Evolutionary conservation across 1,139 yeast genomes (phyloP).

Genomic region (Chernovozyma aurita): DNA sequence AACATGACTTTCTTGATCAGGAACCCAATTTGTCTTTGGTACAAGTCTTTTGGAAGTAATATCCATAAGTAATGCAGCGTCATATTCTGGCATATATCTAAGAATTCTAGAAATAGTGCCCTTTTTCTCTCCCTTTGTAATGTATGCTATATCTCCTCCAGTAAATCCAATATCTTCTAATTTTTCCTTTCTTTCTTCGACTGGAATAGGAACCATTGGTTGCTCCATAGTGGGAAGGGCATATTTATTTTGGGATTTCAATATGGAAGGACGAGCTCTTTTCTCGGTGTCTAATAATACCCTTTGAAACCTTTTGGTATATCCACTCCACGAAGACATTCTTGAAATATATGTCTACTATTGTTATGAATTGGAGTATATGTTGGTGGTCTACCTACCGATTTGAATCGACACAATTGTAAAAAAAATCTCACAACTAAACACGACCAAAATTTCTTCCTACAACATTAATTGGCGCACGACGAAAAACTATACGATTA

Average conservation of each 20-base stretch:
- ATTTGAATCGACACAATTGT: too few species aligned
- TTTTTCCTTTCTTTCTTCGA: constrained; percentile 23
- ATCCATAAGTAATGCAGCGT: constrained; percentile 33
- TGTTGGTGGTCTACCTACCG: too few species aligned
- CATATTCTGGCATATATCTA: constrained; percentile 26
- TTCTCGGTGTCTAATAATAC: constrained; percentile 32
- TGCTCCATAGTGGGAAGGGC: constrained; percentile 36
- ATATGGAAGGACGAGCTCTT: constrained; percentile 24
- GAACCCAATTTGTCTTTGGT: constrained; percentile 72
- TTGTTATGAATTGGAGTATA: too few species aligned
- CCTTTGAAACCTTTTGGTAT: constrained; percentile 30
- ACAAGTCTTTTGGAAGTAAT: constrained; percentile 32
- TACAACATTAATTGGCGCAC: not conserved
- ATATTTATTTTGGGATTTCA: constrained; percentile 21
- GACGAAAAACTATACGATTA: too few species aligned
- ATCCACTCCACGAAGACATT: constrained; percentile 4
- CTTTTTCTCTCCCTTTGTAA: constrained; percentile 62
- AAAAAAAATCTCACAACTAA: too few species aligned
- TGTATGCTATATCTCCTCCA: constrained; percentile 42
- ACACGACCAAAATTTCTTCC: not conserved
- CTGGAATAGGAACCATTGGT: constrained; percentile 21
- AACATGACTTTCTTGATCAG: constrained; percentile 69
- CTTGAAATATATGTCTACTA: too few species aligned
- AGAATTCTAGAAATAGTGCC: constrained; percentile 64
- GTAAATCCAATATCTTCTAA: constrained; percentile 33